These are phyloP conservation scores for Entomortierella beljakovae DNA, from an alignment of 192 early-diverging fungal genomes.

Conservation along the genomic window DNA sequence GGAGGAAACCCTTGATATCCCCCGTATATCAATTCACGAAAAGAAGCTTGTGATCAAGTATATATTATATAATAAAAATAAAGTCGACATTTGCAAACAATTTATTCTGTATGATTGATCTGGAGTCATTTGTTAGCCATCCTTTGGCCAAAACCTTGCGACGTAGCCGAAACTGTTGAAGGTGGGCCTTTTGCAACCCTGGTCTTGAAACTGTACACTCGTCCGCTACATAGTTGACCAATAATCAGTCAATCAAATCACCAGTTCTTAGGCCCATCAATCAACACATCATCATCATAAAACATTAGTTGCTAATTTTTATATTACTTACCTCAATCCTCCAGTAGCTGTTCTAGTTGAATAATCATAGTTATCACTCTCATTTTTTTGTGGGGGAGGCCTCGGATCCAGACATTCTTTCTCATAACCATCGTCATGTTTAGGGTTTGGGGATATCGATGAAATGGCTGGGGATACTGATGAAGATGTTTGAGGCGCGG, in stretches of 20 bases:
- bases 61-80: background rate
- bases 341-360: background rate
- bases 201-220: slow-evolving; percentile 14
- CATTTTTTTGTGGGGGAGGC: no score
- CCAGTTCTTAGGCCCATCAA: background rate
- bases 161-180: background rate
- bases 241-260: background rate
- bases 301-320: background rate
- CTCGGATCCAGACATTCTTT: no score
- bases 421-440: no score
- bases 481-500: background rate
- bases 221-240: background rate
- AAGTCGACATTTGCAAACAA: background rate
- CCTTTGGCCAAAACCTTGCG: background rate
- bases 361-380: background rate
- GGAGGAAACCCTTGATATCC: no score
- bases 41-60: no score
- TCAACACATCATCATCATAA: background rate
- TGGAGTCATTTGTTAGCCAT: no score
- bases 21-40: no score
- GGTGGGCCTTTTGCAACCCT: slow-evolving; percentile 9
- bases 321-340: background rate
- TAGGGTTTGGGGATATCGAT: no score
- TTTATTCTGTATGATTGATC: no score
- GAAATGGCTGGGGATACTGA: no score